These are phyloP conservation scores for Pleurotus platypus DNA, from an alignment of 768 basidiomycete genomes.

Conservation along the genomic window DNA sequence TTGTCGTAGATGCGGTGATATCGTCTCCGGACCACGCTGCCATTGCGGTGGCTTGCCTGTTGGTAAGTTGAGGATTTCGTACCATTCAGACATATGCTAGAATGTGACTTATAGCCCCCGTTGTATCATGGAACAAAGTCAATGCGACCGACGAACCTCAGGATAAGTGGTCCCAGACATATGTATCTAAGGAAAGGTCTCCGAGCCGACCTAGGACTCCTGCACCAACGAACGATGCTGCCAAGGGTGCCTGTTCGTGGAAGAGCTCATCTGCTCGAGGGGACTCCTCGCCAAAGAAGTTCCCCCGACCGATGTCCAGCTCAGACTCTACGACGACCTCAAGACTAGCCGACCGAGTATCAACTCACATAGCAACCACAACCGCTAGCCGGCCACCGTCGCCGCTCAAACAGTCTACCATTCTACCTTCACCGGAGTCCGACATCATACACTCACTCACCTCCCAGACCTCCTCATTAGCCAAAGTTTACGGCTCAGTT, in stretches of 20 bases:
- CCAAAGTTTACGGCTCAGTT: slow-evolving; percentile 84
- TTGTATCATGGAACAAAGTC: slow-evolving; percentile 59
- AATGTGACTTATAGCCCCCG: slow-evolving; percentile 48
- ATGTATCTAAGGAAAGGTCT: slow-evolving; percentile 55
- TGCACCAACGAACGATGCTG: slow-evolving; percentile 12
- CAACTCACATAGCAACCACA: slow-evolving; percentile 54
- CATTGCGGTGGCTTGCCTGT: slow-evolving; percentile 79
- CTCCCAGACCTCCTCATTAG: slow-evolving; percentile 52
- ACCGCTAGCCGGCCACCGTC: slow-evolving; percentile 51
- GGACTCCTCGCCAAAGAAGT: slow-evolving; percentile 34
- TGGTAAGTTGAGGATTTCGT: slow-evolving; percentile 44
- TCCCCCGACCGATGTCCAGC: slow-evolving; percentile 43
- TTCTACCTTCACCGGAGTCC: slow-evolving; percentile 45
- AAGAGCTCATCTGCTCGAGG: slow-evolving; percentile 7
- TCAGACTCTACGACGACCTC: slow-evolving; percentile 24
- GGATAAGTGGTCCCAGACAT: slow-evolving; percentile 82
- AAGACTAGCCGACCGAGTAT: slow-evolving; percentile 42
- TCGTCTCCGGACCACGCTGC: slow-evolving; percentile 67
- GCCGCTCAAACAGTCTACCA: slow-evolving; percentile 52
- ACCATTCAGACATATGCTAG: background rate
- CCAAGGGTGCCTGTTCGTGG: slow-evolving; percentile 7
- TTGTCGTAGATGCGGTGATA: slow-evolving; percentile 83
- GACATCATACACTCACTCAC: slow-evolving; percentile 59
- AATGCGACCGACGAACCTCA: slow-evolving; percentile 36
- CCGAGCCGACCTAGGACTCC: slow-evolving; percentile 30